Base-by-base conservation (phyloP, 345 rosid genomes). In the Brassica carinata region DNA sequence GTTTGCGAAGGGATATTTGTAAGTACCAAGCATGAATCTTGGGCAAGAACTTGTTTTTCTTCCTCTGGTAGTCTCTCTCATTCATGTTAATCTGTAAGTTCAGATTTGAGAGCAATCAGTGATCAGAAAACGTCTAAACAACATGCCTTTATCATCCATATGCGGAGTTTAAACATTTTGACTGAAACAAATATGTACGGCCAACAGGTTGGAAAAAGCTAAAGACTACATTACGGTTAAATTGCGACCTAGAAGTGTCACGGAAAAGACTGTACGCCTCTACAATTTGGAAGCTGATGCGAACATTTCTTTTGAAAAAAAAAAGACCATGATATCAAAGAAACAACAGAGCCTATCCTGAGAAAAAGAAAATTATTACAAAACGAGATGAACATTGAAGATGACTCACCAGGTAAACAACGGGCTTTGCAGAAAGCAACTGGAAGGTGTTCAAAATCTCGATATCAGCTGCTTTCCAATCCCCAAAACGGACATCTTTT, bases 1-100 rank as follows among this genome's bases (percentile, higher is more conserved):
- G 74, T 40, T 71, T 58, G 6, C 26, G 17, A 64, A 70, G 29
- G n/a, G 65, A 71, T 76, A 65, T 36, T 40, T 18, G 63, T n/a
- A n/a, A 33, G 66, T 76, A 96, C 99, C 99, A 96, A 73, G 99
- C 94, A 82, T 96, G 97, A 85, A 93, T 96, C 91, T 96, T 96
- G 11, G 98, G 97, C 86, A 93, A 88, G 80, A 89, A 93, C 84
- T 93, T 96, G 87, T 96, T 96, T 88, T 93, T 93, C 83, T 96
- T 96, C 82, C 99, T 93, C 80, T 93, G 97, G 79, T 93, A 96
- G 85, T 96, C 98, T 81, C 73, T 92, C 83, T 96, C 97, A 59
- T 92, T 93, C 99, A 93, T 87, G 88, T 92, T 96, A 74, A 96
- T 97, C 98, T 96, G 92, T 4, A 30, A 29, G 76, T 65, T 59